Evolutionary conservation across 345 rosid species (phyloP).

Genomic region (Eucalyptus victrix): DNA sequence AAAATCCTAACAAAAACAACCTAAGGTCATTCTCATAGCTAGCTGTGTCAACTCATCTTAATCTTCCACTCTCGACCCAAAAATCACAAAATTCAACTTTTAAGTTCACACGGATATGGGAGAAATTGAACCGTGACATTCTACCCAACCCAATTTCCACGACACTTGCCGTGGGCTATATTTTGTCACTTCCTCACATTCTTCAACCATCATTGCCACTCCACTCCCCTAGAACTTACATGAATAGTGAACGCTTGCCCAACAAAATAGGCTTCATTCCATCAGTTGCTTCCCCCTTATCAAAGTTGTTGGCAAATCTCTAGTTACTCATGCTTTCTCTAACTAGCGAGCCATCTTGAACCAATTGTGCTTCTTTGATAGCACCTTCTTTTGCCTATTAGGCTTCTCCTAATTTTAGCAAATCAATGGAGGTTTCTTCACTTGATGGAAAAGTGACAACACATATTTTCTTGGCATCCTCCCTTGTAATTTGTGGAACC

Average conservation of each 20-base stretch:
- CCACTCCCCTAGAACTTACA: neutral
- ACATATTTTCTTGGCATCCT: neutral
- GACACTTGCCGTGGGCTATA: neutral
- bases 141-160: neutral
- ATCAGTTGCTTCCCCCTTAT: neutral
- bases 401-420: neutral
- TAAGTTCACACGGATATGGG: neutral
- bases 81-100: neutral
- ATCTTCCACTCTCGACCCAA: neutral
- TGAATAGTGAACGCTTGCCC: neutral
- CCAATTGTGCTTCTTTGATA: neutral
- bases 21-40: neutral
- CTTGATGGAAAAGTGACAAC: neutral
- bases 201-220: neutral
- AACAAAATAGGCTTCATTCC: neutral
- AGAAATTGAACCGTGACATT: neutral
- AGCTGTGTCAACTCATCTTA: neutral
- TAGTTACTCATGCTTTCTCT: neutral
- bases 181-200: neutral
- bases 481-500: neutral
- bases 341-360: neutral
- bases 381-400: neutral
- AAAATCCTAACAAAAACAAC: neutral
- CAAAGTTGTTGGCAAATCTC: neutral
- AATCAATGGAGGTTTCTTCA: neutral